Base-by-base conservation (phyloP, 805 yeast species). In the Scheffersomyces amazonensis region DNA sequence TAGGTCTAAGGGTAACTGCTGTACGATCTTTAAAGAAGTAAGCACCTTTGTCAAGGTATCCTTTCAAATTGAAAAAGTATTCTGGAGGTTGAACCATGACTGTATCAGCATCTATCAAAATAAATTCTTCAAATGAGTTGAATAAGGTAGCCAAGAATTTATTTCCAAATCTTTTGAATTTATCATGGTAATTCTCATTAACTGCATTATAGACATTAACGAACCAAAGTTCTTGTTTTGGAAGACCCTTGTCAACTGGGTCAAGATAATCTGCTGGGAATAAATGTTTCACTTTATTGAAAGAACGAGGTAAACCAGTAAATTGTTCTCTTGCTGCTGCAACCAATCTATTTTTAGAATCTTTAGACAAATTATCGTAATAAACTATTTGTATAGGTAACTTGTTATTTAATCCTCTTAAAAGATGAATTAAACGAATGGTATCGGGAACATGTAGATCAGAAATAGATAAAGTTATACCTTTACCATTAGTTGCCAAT, bases 111-210 rank as follows among this genome's bases (percentile, higher is more conserved):
- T 78, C 83, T 42, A 78, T 48, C 44, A 78, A 54, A 25, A 78
- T 64, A 57, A 68, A 69, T 39, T 78, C 81, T 44, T 73, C 78
- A 49, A 73, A 78, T 1, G 81, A 70, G 41, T 73, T 80, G 56
- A 81, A 81, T 28, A 78, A 44, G 17, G 73, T 63, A 1, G 86
- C 83, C 21, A 80, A 48, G 53, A 81, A 67, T 52, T 81, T 81
- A 37, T 59, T 57, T 18, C 56, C 50, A 40, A 54, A 59, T 13
- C 43, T 44, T 10, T 37, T 40, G 32, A 61, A 60, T 34, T 52
- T 55, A n/a, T 34, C 41, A 20, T 45, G 43, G 31, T 50, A 58
- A 25, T 52, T 46, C 6, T 46, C 45, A 23, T 49, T 51, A 20
- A 61, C 52, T 7, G 51, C 56, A 38, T 52, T 55, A 18, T 47